These are phyloP conservation scores for Cutaneotrichosporon cavernicola DNA, from an alignment of 1,284 basidiomycete genomes.

Conservation along the genomic window DNA sequence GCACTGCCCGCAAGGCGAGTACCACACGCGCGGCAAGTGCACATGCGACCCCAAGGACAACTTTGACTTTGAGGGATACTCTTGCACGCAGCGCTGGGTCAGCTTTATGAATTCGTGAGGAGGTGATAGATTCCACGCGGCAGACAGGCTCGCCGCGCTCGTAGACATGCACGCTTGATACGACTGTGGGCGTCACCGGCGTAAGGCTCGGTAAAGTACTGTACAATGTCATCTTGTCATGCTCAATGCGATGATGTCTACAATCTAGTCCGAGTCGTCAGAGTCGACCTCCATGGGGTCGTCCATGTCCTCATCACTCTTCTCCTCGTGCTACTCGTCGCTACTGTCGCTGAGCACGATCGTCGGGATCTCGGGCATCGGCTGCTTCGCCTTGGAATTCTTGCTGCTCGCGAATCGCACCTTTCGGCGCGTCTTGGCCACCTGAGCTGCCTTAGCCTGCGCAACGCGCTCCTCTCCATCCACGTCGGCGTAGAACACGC, in stretches of 20 bases:
- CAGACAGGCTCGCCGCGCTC: not conserved
- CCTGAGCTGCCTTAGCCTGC: not conserved
- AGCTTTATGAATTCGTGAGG: not conserved
- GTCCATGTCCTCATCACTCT: not conserved
- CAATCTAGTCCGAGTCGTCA: not conserved
- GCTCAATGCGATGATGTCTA: not conserved
- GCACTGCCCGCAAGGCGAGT: constrained; percentile 53
- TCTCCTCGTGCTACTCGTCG: not conserved
- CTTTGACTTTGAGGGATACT: constrained; percentile 49
- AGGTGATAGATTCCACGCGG: too few relatives aligned
- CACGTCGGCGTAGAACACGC: not conserved
- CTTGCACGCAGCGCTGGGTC: constrained; percentile 6
- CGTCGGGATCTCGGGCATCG: not conserved
- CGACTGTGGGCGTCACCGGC: too few relatives aligned
- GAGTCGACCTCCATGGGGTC: not conserved
- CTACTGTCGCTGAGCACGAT: constrained; percentile 1
- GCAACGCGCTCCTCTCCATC: not conserved
- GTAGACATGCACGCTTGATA: too few relatives aligned
- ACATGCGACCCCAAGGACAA: constrained; percentile 51
- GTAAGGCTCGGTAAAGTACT: not conserved
- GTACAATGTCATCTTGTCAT: not conserved
- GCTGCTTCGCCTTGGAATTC: not conserved
- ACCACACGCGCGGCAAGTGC: constrained; percentile 49
- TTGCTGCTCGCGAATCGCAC: not conserved
- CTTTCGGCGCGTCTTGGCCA: not conserved